These are phyloP conservation scores for Solanum pinnatisectum DNA, from an alignment of 257 asterid species.

Conservation along the genomic window DNA sequence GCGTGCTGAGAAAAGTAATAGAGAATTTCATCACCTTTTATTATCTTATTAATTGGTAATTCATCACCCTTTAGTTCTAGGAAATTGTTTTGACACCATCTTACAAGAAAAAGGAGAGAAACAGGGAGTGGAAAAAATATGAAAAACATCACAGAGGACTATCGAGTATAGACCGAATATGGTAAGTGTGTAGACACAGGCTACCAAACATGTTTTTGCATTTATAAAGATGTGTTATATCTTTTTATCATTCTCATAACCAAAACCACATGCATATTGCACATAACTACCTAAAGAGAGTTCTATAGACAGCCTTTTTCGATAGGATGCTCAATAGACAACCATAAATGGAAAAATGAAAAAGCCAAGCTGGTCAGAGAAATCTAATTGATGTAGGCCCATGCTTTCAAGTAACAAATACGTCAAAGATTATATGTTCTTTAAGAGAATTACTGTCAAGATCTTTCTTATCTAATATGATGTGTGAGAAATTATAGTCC, in stretches of 20 bases:
- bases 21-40: background rate
- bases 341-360: background rate
- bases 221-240: background rate
- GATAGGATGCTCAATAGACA: background rate
- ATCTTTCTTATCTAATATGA: background rate
- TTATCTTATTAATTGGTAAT: background rate
- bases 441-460: background rate
- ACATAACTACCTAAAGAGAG: background rate
- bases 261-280: background rate
- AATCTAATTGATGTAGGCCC: background rate
- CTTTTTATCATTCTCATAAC: background rate
- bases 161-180: background rate
- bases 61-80: background rate
- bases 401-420: background rate
- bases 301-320: background rate
- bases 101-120: background rate
- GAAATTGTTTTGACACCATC: background rate
- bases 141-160: background rate
- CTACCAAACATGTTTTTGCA: background rate
- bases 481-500: background rate
- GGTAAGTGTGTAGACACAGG: background rate
- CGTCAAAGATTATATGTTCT: background rate
- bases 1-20: background rate
- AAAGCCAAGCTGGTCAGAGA: background rate
- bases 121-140: background rate